Percentiles rank a stretch among this genome's conserved stretches.
phyloP scores from a whole-genome alignment of 2,329 filamentous ascomycete species.

The Phialophora expanda region DNA sequence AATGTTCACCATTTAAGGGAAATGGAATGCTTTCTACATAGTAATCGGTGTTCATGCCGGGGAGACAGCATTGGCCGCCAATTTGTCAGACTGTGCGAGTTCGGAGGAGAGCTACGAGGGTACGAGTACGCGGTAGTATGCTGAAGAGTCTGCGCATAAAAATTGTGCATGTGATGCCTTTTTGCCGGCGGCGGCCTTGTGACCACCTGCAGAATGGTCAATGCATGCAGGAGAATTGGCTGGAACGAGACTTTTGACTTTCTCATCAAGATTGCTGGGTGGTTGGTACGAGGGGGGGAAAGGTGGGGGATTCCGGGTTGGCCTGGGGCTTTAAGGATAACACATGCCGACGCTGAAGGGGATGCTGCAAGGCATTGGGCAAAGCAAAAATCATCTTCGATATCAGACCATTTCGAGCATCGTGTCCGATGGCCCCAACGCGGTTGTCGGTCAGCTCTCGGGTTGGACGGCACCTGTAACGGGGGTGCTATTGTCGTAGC shows the following conservation, averaged over 20 bases:
- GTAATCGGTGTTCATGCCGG: not conserved
- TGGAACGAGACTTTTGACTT: not conserved
- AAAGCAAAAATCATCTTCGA: too few relatives aligned
- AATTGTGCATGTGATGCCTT: conserved; percentile 13
- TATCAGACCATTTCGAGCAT: too few relatives aligned
- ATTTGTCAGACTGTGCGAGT: not conserved
- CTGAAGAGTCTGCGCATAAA: conserved; percentile 2
- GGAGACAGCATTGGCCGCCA: not conserved
- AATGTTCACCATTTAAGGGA: not conserved
- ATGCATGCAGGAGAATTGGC: conserved; percentile 10
- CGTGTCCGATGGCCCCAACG: not conserved
- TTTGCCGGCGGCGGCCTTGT: conserved; percentile 16
- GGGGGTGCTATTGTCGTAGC: not conserved
- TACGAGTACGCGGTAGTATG: too few relatives aligned
- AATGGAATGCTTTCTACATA: not conserved
- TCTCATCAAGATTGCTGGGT: not conserved
- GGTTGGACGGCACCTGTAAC: conserved; percentile 10
- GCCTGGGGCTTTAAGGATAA: not conserved
- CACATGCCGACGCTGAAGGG: not conserved
- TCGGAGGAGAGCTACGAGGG: too few relatives aligned
- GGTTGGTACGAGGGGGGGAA: conserved; percentile 1
- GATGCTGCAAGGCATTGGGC: too few relatives aligned
- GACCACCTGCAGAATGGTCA: conserved; percentile 17
- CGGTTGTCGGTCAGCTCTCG: conserved; percentile 3
- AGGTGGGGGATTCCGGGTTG: not conserved